Evolutionary conservation across 2,329 filamentous ascomycete species (phyloP).

Genomic region (Aspergillus fijiensis): DNA sequence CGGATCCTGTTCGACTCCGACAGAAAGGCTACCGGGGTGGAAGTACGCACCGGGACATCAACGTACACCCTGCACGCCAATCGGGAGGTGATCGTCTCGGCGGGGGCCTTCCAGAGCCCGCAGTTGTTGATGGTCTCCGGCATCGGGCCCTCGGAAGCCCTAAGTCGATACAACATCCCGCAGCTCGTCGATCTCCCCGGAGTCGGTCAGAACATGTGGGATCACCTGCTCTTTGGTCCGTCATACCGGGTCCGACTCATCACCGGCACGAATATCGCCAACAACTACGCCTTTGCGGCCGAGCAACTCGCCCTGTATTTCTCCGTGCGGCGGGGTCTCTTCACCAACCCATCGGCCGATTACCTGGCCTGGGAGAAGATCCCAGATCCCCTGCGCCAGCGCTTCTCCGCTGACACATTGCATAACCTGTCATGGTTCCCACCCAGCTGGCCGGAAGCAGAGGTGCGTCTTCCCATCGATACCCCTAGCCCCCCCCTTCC

Average conservation of each 20-base stretch:
- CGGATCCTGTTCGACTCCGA: slow-evolving; percentile 53
- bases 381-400: neutral
- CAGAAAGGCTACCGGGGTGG: slow-evolving; percentile 48
- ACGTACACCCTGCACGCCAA: slow-evolving; percentile 50
- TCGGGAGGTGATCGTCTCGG: slow-evolving; percentile 47
- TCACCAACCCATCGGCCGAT: slow-evolving; percentile 4
- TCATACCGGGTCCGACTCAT: slow-evolving; percentile 26
- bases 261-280: slow-evolving; percentile 22
- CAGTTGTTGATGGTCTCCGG: slow-evolving; percentile 52
- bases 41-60: slow-evolving; percentile 39
- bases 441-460: slow-evolving; percentile 14
- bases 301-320: slow-evolving; percentile 4
- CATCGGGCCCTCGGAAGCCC: slow-evolving; percentile 42
- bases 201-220: slow-evolving; percentile 46
- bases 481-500: too few species aligned
- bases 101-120: slow-evolving; percentile 42
- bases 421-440: neutral
- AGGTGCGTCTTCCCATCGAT: neutral
- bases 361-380: slow-evolving; percentile 15
- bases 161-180: slow-evolving; percentile 42
- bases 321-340: neutral
- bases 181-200: slow-evolving; percentile 48
- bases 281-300: slow-evolving; percentile 15
- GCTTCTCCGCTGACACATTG: neutral
- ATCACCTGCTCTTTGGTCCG: slow-evolving; percentile 29